phyloP scores from a whole-genome alignment of 345 rosid genomes.

The Populus ilicifolia region DNA sequence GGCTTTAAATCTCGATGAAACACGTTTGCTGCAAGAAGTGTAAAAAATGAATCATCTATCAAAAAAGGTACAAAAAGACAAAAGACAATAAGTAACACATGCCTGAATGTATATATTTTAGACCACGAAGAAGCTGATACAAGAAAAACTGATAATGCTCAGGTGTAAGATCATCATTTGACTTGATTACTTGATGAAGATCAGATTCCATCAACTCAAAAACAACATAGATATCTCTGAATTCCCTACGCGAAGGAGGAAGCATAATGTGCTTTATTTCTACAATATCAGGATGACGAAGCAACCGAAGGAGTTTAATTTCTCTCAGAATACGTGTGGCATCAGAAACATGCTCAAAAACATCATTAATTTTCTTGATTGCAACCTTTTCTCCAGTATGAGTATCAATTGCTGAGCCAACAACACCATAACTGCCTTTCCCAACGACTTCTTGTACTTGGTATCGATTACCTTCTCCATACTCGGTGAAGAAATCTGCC shows the following conservation, averaged over 20 bases:
- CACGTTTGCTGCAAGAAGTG: constrained; percentile 68
- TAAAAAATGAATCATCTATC: constrained; percentile 14
- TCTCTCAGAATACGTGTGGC: constrained; percentile 95
- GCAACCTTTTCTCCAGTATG: constrained; percentile 90
- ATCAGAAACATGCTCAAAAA: constrained; percentile 96
- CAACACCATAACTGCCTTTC: constrained; percentile 98
- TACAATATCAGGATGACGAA: constrained; percentile 91
- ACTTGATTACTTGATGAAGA: constrained; percentile 94
- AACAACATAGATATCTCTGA: constrained; percentile 87
- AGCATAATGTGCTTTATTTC: constrained; percentile 95
- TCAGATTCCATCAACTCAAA: constrained; percentile 99
- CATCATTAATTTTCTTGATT: constrained; percentile 92
- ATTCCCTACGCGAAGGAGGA: constrained; percentile 95
- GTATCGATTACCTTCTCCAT: constrained; percentile 90
- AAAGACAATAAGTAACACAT: constrained; percentile 19
- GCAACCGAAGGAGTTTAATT: constrained; percentile 87
- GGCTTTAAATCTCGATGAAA: constrained; percentile 98
- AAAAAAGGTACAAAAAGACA: not conserved
- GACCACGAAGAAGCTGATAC: constrained; percentile 96
- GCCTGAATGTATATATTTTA: constrained; percentile 92
- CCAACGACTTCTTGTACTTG: constrained; percentile 92
- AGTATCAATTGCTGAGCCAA: constrained; percentile 80
- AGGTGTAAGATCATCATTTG: constrained; percentile 93
- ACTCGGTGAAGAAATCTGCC: constrained; percentile 89
- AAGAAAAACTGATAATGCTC: constrained; percentile 95